Percentiles rank a stretch among this genome's conserved stretches.
Conservation (phyloP, 352 stramenopile species). For the Globisporangium okanoganense region DNA sequence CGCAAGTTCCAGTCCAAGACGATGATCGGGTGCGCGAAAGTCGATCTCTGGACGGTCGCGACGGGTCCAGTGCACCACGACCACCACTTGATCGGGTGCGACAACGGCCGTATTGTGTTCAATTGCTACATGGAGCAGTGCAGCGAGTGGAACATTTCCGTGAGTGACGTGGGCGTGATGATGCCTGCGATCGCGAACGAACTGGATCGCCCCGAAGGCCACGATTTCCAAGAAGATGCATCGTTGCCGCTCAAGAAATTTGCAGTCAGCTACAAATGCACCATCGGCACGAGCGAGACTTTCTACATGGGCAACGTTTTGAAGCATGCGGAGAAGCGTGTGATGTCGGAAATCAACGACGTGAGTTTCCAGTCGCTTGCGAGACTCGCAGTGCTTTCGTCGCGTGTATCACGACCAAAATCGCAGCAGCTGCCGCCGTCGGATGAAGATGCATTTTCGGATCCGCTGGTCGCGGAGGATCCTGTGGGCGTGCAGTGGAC, state of each 20-base stretch:
- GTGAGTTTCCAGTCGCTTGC: slow-evolving; percentile 87
- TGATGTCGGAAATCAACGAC: slow-evolving; percentile 79
- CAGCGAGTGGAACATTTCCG: slow-evolving; percentile 87
- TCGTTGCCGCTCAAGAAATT: slow-evolving; percentile 87
- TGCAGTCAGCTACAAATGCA: slow-evolving; percentile 88
- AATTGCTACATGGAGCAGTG: slow-evolving; percentile 92
- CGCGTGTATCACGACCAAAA: slow-evolving; percentile 68
- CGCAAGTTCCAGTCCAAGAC: slow-evolving; percentile 74
- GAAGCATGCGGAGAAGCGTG: slow-evolving; percentile 73
- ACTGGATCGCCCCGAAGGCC: slow-evolving; percentile 81
- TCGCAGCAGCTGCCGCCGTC: slow-evolving; percentile 41
- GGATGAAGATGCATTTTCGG: slow-evolving; percentile 42
- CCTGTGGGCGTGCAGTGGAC: slow-evolving; percentile 73
- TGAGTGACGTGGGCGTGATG: slow-evolving; percentile 86
- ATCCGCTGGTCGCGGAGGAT: slow-evolving; percentile 71
- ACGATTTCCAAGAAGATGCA: slow-evolving; percentile 89
- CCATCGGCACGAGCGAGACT: slow-evolving; percentile 80
- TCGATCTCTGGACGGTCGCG: slow-evolving; percentile 80
- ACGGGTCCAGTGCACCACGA: slow-evolving; percentile 87
- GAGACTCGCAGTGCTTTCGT: slow-evolving; percentile 76
- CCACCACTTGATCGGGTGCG: slow-evolving; percentile 80
- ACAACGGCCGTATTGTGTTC: slow-evolving; percentile 87
- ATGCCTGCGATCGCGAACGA: slow-evolving; percentile 88
- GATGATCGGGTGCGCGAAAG: slow-evolving; percentile 68
- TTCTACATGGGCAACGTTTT: slow-evolving; percentile 86